A percentile compares a stretch with the other conserved stretches of the same genome.
Evolutionary conservation across 805 yeast species (phyloP).

Genomic region (Gaillardinia entomophila): DNA sequence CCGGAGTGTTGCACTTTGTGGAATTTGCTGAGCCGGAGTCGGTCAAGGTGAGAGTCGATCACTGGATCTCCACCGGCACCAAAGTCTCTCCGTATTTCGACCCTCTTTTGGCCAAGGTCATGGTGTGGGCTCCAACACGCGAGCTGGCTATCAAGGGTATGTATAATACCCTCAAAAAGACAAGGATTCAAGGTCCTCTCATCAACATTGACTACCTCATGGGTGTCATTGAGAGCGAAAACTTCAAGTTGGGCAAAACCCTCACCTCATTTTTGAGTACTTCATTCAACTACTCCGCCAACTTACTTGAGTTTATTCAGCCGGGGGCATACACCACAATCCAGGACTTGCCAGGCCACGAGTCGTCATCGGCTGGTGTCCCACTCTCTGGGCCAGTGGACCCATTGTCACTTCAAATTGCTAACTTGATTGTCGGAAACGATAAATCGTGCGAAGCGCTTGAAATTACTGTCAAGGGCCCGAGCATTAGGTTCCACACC

Average conservation of each 20-base stretch:
- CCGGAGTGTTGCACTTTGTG: conserved; percentile 17
- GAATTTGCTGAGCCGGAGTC: conserved; percentile 5
- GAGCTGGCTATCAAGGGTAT: conserved; percentile 10
- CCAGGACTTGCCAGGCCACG: conserved; percentile 83
- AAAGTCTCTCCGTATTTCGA: conserved; percentile 23
- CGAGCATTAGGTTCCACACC: conserved; percentile 15
- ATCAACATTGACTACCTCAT: conserved; percentile 17
- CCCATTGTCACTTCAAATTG: conserved; percentile 15
- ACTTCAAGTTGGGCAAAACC: conserved; percentile 10
- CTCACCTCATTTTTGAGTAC: conserved; percentile 12
- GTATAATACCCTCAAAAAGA: conserved; percentile 10
- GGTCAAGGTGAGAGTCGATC: conserved; percentile 13
- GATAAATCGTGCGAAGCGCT: conserved; percentile 10
- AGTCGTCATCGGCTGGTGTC: conserved; percentile 16
- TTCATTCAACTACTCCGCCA: conserved; percentile 11
- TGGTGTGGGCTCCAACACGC: conserved; percentile 17
- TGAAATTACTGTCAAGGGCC: conserved; percentile 20
- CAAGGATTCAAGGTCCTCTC: conserved; percentile 18
- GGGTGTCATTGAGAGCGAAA: conserved; percentile 9
- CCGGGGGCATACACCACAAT: conserved; percentile 84
- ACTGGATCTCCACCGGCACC: conserved; percentile 18
- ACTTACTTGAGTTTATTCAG: conserved; percentile 16
- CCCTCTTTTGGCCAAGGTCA: conserved; percentile 20
- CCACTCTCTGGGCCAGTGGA: conserved; percentile 21
- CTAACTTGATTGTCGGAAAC: conserved; percentile 19